Percentiles rank a stretch among this genome's conserved stretches.
Evolutionary conservation across 306 rosid genomes (phyloP).

Genomic region (Phaseolus lunatus): DNA sequence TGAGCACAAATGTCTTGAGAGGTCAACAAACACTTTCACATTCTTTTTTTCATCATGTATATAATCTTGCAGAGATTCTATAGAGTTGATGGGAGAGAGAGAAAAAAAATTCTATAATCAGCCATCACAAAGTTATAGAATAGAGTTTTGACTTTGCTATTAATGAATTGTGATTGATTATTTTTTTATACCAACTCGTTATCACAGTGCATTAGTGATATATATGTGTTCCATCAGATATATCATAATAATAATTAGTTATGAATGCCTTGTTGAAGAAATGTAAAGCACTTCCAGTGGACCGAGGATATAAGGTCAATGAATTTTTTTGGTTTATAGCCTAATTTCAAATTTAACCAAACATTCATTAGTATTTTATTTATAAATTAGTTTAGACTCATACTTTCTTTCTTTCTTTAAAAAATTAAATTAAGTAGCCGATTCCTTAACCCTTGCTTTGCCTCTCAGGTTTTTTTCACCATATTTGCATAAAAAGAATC

Average conservation of each 20-base stretch:
- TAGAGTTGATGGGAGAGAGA: neutral
- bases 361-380: neutral
- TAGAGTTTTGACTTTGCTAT: neutral
- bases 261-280: neutral
- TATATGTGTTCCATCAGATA: neutral
- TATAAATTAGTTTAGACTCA: too few species aligned
- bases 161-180: neutral
- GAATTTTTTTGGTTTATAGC: neutral
- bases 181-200: neutral
- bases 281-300: neutral
- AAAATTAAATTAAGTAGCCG: neutral
- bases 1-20: neutral
- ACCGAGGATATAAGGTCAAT: neutral
- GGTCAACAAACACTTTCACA: conserved; percentile 5
- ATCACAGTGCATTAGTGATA: neutral
- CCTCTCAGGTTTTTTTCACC: too few species aligned
- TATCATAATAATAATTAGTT: neutral
- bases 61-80: neutral
- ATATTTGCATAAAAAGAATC: too few species aligned
- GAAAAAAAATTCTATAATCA: neutral
- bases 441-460: neutral
- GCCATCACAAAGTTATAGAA: conserved; percentile 1
- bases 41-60: neutral
- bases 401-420: too few species aligned
- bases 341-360: neutral